phyloP scores from a whole-genome alignment of 805 yeast genomes.

The Wickerhamiella azyma region DNA sequence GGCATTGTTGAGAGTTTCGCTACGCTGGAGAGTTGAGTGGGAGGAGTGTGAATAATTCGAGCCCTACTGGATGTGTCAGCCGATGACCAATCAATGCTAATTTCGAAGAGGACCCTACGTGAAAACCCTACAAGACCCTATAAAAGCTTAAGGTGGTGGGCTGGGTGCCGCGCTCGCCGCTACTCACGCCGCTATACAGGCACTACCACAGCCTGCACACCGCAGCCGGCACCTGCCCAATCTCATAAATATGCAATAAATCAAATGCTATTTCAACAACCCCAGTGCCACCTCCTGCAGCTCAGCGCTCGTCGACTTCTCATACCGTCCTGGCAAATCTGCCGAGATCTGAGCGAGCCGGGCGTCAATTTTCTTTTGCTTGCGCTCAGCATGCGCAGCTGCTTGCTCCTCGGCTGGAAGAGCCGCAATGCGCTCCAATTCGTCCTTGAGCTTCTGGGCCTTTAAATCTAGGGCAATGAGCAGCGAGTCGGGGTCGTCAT shows the following conservation, averaged over 20 bases:
- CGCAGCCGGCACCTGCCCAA: too few species aligned
- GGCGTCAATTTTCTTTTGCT: not conserved
- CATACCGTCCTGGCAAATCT: not conserved
- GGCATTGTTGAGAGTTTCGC: constrained; percentile 17
- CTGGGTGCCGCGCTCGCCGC: too few species aligned
- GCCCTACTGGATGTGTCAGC: constrained; percentile 1
- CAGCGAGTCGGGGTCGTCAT: not conserved
- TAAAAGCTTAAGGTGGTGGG: too few species aligned
- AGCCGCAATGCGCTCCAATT: not conserved
- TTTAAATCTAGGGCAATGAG: not conserved
- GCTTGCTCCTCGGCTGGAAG: not conserved
- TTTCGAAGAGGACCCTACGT: too few species aligned
- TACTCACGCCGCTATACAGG: too few species aligned
- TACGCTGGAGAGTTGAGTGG: constrained; percentile 7
- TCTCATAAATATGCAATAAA: not conserved
- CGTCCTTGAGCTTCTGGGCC: not conserved
- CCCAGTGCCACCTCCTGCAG: not conserved
- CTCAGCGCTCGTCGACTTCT: not conserved
- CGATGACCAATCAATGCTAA: not conserved
- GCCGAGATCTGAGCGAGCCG: not conserved
- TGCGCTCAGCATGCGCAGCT: not conserved
- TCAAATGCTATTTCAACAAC: not conserved
- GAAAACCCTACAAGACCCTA: too few species aligned
- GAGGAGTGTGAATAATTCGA: not conserved
- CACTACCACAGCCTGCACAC: too few species aligned